Conservation (phyloP, 345 rosid genomes). For the Garcia nutans region DNA sequence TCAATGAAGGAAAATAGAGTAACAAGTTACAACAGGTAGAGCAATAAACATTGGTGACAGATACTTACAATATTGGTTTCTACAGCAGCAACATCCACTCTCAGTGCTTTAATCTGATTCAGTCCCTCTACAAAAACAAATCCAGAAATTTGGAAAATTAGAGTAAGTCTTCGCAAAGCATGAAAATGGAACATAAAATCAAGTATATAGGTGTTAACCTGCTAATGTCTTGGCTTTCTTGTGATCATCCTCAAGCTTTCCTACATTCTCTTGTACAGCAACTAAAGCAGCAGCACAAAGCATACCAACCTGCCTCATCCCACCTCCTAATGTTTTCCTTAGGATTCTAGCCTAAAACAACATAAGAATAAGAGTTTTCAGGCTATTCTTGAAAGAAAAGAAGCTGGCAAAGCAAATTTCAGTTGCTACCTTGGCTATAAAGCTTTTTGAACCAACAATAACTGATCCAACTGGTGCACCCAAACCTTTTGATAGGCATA, state of each 20-base stretch:
- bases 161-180: neutral
- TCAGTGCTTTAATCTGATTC: constrained; percentile 65
- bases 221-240: constrained; percentile 76
- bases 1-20: neutral
- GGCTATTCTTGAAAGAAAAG: neutral
- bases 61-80: constrained; percentile 88
- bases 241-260: constrained; percentile 76
- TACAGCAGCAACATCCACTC: constrained; percentile 61
- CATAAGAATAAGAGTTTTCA: neutral
- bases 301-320: constrained; percentile 88
- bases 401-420: neutral
- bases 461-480: constrained; percentile 96
- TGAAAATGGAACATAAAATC: neutral
- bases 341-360: constrained; percentile 70
- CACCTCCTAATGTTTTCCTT: constrained; percentile 92
- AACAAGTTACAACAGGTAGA: neutral
- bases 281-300: constrained; percentile 84
- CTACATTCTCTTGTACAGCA: constrained; percentile 60
- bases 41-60: neutral
- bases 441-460: constrained; percentile 78
- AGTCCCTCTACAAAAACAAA: constrained; percentile 52
- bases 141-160: constrained; percentile 1
- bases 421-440: constrained; percentile 60
- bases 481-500: constrained; percentile 85
- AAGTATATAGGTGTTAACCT: constrained; percentile 38